These are phyloP conservation scores for Leccinum subrobustum DNA, from an alignment of 1,284 basidiomycete species.

Conservation along the genomic window DNA sequence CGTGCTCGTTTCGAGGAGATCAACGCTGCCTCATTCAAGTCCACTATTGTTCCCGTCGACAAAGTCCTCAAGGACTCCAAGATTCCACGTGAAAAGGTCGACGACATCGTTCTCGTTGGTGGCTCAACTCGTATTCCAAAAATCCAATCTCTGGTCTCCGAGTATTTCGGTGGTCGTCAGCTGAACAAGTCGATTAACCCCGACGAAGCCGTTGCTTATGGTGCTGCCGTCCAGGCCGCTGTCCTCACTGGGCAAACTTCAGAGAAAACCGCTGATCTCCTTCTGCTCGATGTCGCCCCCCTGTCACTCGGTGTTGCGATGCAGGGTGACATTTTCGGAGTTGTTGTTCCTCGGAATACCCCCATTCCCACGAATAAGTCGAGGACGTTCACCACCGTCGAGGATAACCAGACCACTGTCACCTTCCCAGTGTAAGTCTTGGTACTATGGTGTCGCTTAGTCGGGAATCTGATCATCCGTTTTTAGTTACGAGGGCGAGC, in stretches of 20 bases:
- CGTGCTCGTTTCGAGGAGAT: constrained; percentile 99
- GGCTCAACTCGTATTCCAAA: constrained; percentile 99
- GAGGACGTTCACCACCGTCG: constrained; percentile 93
- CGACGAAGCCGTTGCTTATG: constrained; percentile 93
- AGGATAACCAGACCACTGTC: constrained; percentile 98
- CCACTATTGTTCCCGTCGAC: constrained; percentile 97
- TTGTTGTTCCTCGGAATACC: constrained; percentile 96
- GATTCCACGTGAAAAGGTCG: constrained; percentile 95
- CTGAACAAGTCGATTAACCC: constrained; percentile 99
- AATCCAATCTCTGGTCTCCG: constrained; percentile 96
- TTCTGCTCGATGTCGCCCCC: constrained; percentile 94
- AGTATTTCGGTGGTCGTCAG: constrained; percentile 96
- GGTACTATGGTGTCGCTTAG: neutral
- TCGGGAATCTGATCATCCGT: constrained; percentile 10
- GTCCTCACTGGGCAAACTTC: constrained; percentile 96
- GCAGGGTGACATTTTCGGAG: constrained; percentile 97
- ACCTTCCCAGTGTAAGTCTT: constrained; percentile 87
- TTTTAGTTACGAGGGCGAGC: constrained; percentile 89
- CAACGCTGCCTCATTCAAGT: constrained; percentile 93
- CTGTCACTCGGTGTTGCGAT: constrained; percentile 97
- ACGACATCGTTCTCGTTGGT: constrained; percentile 99
- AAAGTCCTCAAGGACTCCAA: constrained; percentile 99
- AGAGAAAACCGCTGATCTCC: constrained; percentile 92
- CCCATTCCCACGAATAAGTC: constrained; percentile 98
- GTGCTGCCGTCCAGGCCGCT: constrained; percentile 96